Evolutionary conservation across 371 early-diverging fungal species (phyloP), one percentile per base, ranked within the genome.

Genomic region (Apophysomyces elegans): DNA sequence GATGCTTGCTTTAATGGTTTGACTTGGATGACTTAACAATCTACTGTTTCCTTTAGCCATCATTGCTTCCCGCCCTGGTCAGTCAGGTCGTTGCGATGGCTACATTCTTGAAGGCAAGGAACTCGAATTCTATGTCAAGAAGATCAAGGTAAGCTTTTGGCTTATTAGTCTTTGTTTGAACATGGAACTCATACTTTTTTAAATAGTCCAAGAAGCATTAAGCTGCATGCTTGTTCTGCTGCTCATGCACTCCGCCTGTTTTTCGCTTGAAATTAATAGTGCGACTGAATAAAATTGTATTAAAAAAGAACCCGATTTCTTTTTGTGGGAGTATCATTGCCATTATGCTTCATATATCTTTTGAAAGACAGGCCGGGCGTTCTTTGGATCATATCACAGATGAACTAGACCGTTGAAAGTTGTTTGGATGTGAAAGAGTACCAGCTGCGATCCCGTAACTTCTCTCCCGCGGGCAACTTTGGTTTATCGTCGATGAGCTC

Each of bases 401-500:
- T 26, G 32, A 26, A 26, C 2, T 26, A 98, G 84, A 96, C 99
- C 78, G 88, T 99, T 54, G 96, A 97, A 88, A 94, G 96, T 74
- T 99, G 98, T 67, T 85, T 99, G 68, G 98, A 97, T 92, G 98
- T 99, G 74, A 98, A 97, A 92, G 99, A 99, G 86, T 99, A 95
- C 88, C 99, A 99, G 86, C 88, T 99, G 60, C 85, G 86, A 79
- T 84, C 86, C 64, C 76, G 85, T 78, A 97, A 98, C 93, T 99
- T 99, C 89, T 96, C 96, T 35, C 88, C 80, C 61, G 97, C 94
- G 65, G 99, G 99, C 68, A 97, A 97, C 92, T 99, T 99, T 77
- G 99, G 99, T 73, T 99, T 99, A 99, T 99, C 92, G 94, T 99
- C 87, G 91, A 97, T 77, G 99, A 99, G 88, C 99, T 99, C 89